Evolutionary conservation across 805 yeast genomes (phyloP).

Genomic region (Metschnikowia orientalis): DNA sequence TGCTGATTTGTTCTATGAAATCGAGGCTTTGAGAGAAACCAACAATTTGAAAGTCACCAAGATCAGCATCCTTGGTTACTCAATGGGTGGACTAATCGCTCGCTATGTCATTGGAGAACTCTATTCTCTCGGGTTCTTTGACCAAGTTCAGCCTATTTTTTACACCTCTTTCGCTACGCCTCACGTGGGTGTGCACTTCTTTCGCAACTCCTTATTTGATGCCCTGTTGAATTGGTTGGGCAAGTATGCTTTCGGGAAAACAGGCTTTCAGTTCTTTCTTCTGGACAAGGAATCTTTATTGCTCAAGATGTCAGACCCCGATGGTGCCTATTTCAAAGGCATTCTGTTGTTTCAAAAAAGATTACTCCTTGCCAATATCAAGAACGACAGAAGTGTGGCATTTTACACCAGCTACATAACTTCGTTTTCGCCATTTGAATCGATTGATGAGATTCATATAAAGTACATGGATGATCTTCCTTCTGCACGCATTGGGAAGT

Average conservation of each 20-base stretch:
- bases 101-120: constrained; percentile 77
- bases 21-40: constrained; percentile 32
- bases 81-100: constrained; percentile 82
- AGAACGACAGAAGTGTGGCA: constrained; percentile 82
- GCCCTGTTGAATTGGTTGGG: constrained; percentile 31
- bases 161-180: constrained; percentile 51
- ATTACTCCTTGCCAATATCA: constrained; percentile 64
- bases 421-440: constrained; percentile 67
- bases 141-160: constrained; percentile 49
- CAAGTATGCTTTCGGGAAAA: constrained; percentile 31
- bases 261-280: constrained; percentile 34
- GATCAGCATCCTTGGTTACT: constrained; percentile 80
- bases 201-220: constrained; percentile 30
- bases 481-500: constrained; percentile 33
- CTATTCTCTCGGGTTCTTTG: constrained; percentile 49
- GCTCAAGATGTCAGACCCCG: constrained; percentile 49
- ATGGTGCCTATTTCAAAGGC: constrained; percentile 49
- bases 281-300: constrained; percentile 44
- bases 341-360: constrained; percentile 54
- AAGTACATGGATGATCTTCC: constrained; percentile 47
- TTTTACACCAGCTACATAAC: constrained; percentile 81
- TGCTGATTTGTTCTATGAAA: constrained; percentile 36
- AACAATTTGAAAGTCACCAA: constrained; percentile 44
- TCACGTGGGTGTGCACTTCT: constrained; percentile 57
- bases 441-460: constrained; percentile 45